Base-by-base conservation (phyloP, 78 protist species). In the Salpingoeca rosetta region DNA sequence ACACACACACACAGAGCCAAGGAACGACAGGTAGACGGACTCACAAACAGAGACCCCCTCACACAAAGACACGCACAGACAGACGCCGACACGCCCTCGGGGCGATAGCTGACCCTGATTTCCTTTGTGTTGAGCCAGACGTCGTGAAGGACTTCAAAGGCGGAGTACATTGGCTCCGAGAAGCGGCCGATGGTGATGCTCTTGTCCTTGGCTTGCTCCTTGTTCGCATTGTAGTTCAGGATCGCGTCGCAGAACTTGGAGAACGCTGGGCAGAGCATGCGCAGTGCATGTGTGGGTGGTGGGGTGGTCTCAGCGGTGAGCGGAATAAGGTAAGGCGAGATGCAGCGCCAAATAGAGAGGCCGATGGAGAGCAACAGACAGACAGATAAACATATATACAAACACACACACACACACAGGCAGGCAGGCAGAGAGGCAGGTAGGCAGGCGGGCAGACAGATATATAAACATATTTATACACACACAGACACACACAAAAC, bases 201-300 rank as follows among this genome's bases (percentile, higher is more conserved):
- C 45, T 44, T 7, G 43, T 36, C 28, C 38, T 22, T 7, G 31
- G 78, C 90, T 31, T 79, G 77, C 26, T 92, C 92, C 74, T 76
- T 79, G 65, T 92, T 88, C 41, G 90, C 89, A 44, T 86, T 85
- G 79, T 89, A 92, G 31, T 39, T 12, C 0, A 74, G 88, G 39
- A 90, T 88, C n/a, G 90, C 91, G 78, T 92, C 95, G 41, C 91
- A 81, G 57, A 92, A 88, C 42, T 90, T 88, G 36, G 91, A 89
- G 22, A 90, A 39, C 36, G 91, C 88, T 78, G 92, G 74, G 74
- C 11, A 31, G 74, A 3, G 57, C 28, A 3, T 11, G 57, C 57
- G 57, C 31, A 51, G 65, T 7, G 65, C 31, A 51, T 51, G 7
- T 22, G 65, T 51, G 31, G 65, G 65, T 51, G 31, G 65, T 51